Evolutionary conservation across 2,329 filamentous ascomycete species (phyloP).

Genomic region (Beauveria pseudobassiana): DNA sequence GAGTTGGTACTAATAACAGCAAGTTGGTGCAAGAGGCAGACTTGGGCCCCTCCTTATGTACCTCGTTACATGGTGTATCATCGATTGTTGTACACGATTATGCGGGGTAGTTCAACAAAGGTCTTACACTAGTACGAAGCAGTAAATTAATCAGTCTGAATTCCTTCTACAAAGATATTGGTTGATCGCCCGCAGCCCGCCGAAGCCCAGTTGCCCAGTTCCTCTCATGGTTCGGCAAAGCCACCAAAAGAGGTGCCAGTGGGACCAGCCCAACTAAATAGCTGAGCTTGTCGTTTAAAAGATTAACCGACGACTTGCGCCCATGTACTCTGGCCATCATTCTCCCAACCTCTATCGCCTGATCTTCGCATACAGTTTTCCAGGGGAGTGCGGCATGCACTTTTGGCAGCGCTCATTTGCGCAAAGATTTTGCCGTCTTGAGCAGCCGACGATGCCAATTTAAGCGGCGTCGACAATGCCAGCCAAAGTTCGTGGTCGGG

Average conservation of each 20-base stretch:
- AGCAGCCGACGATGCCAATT: not conserved
- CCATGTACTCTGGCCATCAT: too few relatives aligned
- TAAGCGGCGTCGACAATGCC: not conserved
- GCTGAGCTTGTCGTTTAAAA: not conserved
- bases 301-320: not conserved
- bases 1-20: not conserved
- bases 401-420: not conserved
- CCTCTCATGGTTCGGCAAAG: not conserved
- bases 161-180: not conserved
- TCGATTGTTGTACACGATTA: too few relatives aligned
- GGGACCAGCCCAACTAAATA: not conserved
- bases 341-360: not conserved
- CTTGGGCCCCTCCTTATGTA: too few relatives aligned
- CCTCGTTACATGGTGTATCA: too few relatives aligned
- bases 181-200: not conserved
- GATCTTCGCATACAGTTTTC: not conserved
- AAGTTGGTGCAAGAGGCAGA: not conserved
- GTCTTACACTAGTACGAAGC: too few relatives aligned
- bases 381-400: not conserved
- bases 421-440: not conserved
- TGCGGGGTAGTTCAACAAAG: too few relatives aligned
- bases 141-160: too few relatives aligned
- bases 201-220: not conserved
- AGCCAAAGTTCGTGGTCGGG: constrained; percentile 13
- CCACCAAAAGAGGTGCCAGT: not conserved